Conservation (phyloP, 2,329 filamentous ascomycete genomes). For the Fusarium oligoseptatum region DNA sequence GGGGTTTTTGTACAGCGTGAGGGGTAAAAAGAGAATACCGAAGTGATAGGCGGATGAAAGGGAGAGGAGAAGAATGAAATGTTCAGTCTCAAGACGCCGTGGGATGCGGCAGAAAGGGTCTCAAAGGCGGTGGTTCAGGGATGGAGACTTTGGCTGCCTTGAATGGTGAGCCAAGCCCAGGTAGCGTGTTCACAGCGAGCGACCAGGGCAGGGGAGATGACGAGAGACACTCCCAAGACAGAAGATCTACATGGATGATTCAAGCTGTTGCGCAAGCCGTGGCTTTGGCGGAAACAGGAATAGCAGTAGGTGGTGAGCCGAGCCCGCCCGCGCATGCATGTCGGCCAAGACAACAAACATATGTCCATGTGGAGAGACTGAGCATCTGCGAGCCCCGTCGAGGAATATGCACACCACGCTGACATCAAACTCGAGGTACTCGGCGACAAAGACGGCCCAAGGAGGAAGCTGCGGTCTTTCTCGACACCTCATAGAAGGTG, state of each 20-base stretch:
- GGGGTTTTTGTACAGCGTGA: constrained; percentile 30
- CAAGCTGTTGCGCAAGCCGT: constrained; percentile 17
- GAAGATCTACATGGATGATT: constrained; percentile 35
- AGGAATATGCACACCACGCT: constrained; percentile 2
- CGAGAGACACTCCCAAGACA: constrained; percentile 37
- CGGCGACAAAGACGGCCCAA: neutral
- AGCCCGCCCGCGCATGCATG: neutral
- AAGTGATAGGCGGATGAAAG: constrained; percentile 5
- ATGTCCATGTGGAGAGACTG: constrained; percentile 3
- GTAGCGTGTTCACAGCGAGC: constrained; percentile 13
- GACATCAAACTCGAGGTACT: neutral
- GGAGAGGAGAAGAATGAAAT: constrained; percentile 4
- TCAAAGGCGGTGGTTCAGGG: constrained; percentile 23
- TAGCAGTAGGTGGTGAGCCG: neutral
- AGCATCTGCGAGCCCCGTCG: neutral
- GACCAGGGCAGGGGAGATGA: constrained; percentile 27
- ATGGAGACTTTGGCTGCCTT: constrained; percentile 1
- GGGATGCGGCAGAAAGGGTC: constrained; percentile 26
- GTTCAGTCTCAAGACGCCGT: constrained; percentile 1
- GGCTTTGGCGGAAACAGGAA: constrained; percentile 23
- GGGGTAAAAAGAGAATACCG: neutral
- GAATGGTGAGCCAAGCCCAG: constrained; percentile 27
- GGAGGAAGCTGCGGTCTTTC: constrained; percentile 19
- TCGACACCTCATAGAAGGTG: neutral
- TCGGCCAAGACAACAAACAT: constrained; percentile 16